Conservation (phyloP, 768 basidiomycete genomes). For the Hebeloma cylindrosporum region DNA sequence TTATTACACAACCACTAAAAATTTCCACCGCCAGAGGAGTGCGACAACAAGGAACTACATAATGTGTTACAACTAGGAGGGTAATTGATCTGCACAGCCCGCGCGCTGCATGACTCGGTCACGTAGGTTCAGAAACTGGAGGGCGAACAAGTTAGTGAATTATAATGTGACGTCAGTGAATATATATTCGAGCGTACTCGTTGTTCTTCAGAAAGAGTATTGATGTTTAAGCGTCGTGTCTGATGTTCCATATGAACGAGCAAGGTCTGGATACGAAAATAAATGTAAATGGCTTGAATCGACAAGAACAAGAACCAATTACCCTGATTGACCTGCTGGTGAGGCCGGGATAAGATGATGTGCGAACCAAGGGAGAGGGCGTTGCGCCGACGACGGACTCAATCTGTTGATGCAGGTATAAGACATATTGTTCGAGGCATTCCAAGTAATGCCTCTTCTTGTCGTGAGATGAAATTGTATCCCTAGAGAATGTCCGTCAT, state of each 20-base stretch:
- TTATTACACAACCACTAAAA: no score
- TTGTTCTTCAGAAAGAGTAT: slow-evolving; percentile 55
- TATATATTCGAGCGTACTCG: slow-evolving; percentile 44
- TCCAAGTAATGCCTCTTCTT: slow-evolving; percentile 76
- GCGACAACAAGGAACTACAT: no score
- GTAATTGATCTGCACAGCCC: not conserved
- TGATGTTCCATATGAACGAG: slow-evolving; percentile 69
- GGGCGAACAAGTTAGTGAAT: not conserved
- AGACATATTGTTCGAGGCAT: slow-evolving; percentile 69
- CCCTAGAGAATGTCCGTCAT: slow-evolving; percentile 36
- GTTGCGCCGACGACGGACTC: slow-evolving; percentile 45
- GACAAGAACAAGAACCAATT: slow-evolving; percentile 18
- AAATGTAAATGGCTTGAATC: not conserved
- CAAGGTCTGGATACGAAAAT: slow-evolving; percentile 45
- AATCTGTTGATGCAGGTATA: slow-evolving; percentile 64
- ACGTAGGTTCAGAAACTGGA: slow-evolving; percentile 20
- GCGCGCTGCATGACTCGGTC: slow-evolving; percentile 13
- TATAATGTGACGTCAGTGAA: not conserved
- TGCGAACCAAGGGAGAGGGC: slow-evolving; percentile 50
- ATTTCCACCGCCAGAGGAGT: no score
- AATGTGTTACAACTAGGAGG: no score
- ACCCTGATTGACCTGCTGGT: slow-evolving; percentile 67
- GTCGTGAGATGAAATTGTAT: slow-evolving; percentile 76
- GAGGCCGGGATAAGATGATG: slow-evolving; percentile 52
- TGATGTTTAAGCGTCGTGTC: slow-evolving; percentile 48